These are phyloP conservation scores for Amniculicola lignicola DNA, from an alignment of 495 filamentous ascomycete genomes.

Conservation along the genomic window DNA sequence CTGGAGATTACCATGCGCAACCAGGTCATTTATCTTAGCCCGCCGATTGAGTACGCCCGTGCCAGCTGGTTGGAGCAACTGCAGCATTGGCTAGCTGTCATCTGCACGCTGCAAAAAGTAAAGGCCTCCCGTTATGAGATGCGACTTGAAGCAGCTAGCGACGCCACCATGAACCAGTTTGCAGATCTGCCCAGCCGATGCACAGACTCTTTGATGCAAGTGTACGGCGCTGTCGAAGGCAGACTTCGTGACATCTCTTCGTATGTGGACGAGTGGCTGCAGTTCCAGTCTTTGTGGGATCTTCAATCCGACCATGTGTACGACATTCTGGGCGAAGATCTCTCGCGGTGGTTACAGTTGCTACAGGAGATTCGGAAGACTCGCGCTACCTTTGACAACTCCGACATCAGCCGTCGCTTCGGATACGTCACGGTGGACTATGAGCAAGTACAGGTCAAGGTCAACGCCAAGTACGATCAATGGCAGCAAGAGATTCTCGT, in stretches of 20 bases:
- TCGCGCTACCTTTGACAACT: conserved; percentile 91
- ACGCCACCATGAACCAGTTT: conserved; percentile 67
- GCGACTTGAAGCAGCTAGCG: conserved; percentile 61
- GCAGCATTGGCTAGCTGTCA: conserved; percentile 85
- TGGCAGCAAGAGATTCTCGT: conserved; percentile 96
- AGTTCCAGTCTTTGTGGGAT: conserved; percentile 98
- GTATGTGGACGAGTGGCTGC: conserved; percentile 96
- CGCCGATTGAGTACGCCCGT: conserved; percentile 84
- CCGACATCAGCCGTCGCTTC: conserved; percentile 84
- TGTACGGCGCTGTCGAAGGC: conserved; percentile 75
- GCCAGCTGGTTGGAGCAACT: conserved; percentile 92
- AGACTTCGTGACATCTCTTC: conserved; percentile 69
- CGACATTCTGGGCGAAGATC: conserved; percentile 81
- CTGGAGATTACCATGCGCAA: conserved; percentile 96
- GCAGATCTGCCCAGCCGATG: conserved; percentile 82
- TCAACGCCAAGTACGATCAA: conserved; percentile 98
- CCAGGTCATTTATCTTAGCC: conserved; percentile 91
- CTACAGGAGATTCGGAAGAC: conserved; percentile 94
- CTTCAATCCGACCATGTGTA: conserved; percentile 93
- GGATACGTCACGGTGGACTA: conserved; percentile 94
- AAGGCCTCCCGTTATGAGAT: conserved; percentile 94
- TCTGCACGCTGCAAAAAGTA: conserved; percentile 87
- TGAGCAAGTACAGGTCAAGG: conserved; percentile 95
- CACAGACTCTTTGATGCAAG: conserved; percentile 67
- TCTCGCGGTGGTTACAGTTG: conserved; percentile 87